phyloP scores from a whole-genome alignment of 139 green algal genomes.

The Picocystis salinarum region DNA sequence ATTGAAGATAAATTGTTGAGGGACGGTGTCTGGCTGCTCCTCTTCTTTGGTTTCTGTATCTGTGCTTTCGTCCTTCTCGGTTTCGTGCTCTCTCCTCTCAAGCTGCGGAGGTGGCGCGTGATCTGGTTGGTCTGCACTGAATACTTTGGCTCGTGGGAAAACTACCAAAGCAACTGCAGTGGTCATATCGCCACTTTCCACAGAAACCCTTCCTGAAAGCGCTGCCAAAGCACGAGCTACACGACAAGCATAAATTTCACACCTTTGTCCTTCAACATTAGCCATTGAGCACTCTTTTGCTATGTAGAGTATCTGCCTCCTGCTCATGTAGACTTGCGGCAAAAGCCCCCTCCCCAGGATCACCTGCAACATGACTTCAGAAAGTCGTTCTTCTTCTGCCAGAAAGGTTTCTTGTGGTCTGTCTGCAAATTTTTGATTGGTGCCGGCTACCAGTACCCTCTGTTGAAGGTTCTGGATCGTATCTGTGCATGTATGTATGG shows the following conservation, averaged over 20 bases:
- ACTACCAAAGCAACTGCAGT: constrained; percentile 3
- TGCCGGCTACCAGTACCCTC: no score
- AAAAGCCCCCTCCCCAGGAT: no score
- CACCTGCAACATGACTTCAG: no score
- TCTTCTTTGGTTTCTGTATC: constrained; percentile 5
- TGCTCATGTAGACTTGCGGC: background rate
- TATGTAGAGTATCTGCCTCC: background rate
- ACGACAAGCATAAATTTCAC: constrained; percentile 4
- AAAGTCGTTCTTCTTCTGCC: no score
- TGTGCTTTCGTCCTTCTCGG: background rate
- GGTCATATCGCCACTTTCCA: constrained; percentile 2
- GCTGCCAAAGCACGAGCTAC: constrained; percentile 1
- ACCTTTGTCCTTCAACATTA: background rate
- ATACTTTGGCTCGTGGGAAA: constrained; percentile 3
- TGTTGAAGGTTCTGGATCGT: no score
- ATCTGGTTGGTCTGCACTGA: background rate
- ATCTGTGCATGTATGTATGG: no score
- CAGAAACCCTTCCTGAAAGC: background rate
- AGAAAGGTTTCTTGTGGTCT: no score
- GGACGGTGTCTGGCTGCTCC: background rate
- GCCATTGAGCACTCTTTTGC: background rate
- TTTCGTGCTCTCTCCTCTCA: constrained; percentile 1
- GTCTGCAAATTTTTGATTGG: no score
- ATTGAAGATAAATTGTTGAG: no score
- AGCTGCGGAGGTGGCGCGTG: constrained; percentile 3